A percentile compares a stretch with the other conserved stretches of the same genome.
These are phyloP conservation scores for Magnolia sinica DNA, from an alignment of 164 flowering plant genomes.

Conservation along the genomic window DNA sequence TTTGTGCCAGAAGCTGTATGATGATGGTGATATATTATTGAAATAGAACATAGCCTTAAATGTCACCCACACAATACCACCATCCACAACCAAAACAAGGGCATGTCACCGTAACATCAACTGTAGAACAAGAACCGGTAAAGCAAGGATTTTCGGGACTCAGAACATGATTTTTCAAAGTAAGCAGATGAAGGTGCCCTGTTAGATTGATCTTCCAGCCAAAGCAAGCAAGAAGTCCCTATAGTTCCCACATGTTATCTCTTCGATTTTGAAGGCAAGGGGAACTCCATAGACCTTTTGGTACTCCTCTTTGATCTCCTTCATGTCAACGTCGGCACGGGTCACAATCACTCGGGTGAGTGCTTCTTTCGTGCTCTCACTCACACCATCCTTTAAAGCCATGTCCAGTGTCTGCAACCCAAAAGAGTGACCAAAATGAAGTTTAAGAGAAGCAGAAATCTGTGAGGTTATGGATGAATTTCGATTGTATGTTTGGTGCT, in stretches of 20 bases:
- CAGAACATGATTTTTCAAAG: background rate
- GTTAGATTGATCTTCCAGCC: constrained; percentile 24
- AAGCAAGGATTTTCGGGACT: background rate
- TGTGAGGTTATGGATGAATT: background rate
- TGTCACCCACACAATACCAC: background rate
- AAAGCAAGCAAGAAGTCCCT: constrained; percentile 68
- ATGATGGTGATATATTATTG: background rate
- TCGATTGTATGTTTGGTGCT: background rate
- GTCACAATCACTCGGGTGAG: constrained; percentile 62
- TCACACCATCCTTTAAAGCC: constrained; percentile 33
- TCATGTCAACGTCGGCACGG: constrained; percentile 59
- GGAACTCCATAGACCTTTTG: constrained; percentile 34
- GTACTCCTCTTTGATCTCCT: constrained; percentile 54
- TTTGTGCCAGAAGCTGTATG: too few species aligned
- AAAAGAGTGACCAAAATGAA: background rate
- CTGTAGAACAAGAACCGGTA: background rate
- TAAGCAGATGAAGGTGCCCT: background rate
- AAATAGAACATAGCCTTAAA: background rate
- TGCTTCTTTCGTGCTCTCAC: constrained; percentile 52
- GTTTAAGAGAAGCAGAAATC: background rate
- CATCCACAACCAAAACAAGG: background rate
- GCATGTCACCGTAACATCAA: background rate
- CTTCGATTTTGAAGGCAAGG: constrained; percentile 45
- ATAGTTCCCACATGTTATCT: constrained; percentile 50
- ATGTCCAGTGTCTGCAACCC: constrained; percentile 45